phyloP scores from a whole-genome alignment of 768 basidiomycete species.

The Aureoboletus auriporus region DNA sequence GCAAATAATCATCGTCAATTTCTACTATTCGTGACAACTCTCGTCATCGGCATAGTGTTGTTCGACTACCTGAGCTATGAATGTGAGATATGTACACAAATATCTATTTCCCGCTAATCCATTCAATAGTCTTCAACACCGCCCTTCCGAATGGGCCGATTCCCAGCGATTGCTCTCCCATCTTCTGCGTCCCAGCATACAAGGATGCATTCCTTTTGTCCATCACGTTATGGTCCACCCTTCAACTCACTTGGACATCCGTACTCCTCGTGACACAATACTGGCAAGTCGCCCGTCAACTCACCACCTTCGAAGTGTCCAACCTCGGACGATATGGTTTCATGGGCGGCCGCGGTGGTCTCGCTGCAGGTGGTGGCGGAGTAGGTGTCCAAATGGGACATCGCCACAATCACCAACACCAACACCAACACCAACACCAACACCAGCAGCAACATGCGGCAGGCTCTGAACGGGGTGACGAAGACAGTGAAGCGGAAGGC shows the following conservation, averaged over 20 bases:
- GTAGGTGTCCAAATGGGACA: constrained; percentile 76
- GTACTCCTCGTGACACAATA: constrained; percentile 82
- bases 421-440: constrained; percentile 32
- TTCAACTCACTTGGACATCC: constrained; percentile 94
- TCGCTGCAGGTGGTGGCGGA: constrained; percentile 51
- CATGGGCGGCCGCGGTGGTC: constrained; percentile 88
- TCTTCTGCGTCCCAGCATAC: constrained; percentile 65
- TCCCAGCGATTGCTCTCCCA: constrained; percentile 19
- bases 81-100: constrained; percentile 49
- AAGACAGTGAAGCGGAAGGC: constrained; percentile 33
- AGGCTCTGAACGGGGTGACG: constrained; percentile 46
- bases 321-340: constrained; percentile 95
- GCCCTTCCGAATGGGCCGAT: constrained; percentile 16
- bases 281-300: constrained; percentile 91
- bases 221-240: constrained; percentile 79
- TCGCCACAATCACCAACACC: constrained; percentile 39
- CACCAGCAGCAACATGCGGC: constrained; percentile 21
- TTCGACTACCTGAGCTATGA: constrained; percentile 84
- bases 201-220: constrained; percentile 82
- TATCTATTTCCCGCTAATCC: neutral
- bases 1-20: constrained; percentile 95
- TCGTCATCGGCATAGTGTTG: constrained; percentile 73
- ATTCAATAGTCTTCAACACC: constrained; percentile 51
- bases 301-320: constrained; percentile 94
- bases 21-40: constrained; percentile 82